Percentiles rank a stretch among this genome's conserved stretches.
phyloP scores from a whole-genome alignment of 2,329 filamentous ascomycete genomes.

The Penicillium expansum region DNA sequence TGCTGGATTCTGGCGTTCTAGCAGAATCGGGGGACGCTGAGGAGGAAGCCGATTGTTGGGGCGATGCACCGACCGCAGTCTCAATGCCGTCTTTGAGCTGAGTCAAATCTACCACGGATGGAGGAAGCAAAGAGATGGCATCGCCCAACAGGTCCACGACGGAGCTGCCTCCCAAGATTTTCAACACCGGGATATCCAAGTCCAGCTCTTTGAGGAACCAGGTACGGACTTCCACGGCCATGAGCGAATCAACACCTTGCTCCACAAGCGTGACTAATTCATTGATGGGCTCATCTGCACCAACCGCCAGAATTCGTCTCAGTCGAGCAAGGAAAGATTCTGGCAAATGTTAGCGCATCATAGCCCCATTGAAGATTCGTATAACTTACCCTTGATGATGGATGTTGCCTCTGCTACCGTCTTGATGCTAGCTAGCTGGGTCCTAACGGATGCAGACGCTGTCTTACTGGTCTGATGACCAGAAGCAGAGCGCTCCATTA shows the following conservation, averaged over 20 bases:
- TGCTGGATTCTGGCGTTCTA: too few species aligned
- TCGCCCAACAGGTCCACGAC: background rate
- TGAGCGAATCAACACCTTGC: constrained; percentile 4
- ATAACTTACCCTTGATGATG: background rate
- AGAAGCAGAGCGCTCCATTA: background rate
- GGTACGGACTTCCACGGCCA: background rate
- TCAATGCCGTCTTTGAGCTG: too few species aligned
- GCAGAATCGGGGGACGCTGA: too few species aligned
- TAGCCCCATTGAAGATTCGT: too few species aligned
- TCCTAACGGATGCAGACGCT: background rate
- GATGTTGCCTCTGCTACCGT: background rate
- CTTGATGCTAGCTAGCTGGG: background rate
- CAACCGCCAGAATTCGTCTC: background rate
- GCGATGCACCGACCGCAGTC: too few species aligned
- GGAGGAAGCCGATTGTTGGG: too few species aligned
- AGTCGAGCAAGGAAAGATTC: background rate
- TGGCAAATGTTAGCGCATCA: background rate
- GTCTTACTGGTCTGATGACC: background rate
- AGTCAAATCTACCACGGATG: too few species aligned
- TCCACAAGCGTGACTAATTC: background rate
- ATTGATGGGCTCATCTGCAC: background rate
- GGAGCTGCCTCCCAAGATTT: constrained; percentile 4
- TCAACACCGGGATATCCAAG: constrained; percentile 2
- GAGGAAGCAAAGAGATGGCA: too few species aligned
- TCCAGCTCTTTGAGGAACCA: constrained; percentile 11